Percentiles rank a stretch among this genome's conserved stretches.
Conservation (phyloP, 2,329 filamentous ascomycete species). For the Aurifilum marmelostoma region DNA sequence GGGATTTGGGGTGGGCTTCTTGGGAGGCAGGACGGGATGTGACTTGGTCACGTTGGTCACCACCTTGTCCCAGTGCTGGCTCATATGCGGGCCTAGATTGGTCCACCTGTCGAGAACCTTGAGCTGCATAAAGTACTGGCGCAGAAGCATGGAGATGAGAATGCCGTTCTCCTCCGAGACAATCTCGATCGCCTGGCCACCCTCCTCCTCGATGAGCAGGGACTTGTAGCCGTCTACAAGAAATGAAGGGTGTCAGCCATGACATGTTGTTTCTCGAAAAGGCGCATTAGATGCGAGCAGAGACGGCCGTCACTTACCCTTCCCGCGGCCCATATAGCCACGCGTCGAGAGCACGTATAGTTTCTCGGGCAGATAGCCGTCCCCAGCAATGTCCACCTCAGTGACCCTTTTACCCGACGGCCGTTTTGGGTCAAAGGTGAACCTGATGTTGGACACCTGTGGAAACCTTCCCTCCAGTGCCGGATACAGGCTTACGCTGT, state of each 20-base stretch:
- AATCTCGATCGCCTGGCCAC: conserved; percentile 75
- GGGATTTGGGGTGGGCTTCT: conserved; percentile 18
- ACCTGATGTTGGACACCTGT: conserved; percentile 82
- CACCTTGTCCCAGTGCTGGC: conserved; percentile 67
- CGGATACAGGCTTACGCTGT: conserved; percentile 78
- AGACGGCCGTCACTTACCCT: conserved; percentile 48
- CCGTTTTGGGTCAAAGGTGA: conserved; percentile 69
- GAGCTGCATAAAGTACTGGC: conserved; percentile 89
- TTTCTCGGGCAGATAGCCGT: conserved; percentile 63
- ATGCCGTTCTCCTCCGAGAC: conserved; percentile 87
- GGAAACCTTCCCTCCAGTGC: conserved; percentile 74
- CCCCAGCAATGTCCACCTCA: conserved; percentile 62
- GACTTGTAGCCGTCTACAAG: conserved; percentile 72
- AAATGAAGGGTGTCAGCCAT: not conserved
- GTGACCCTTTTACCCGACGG: conserved; percentile 66
- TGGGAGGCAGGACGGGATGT: conserved; percentile 31
- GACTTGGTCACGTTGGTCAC: conserved; percentile 60
- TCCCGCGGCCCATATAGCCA: conserved; percentile 87
- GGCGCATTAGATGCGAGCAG: too few relatives aligned
- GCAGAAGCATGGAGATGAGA: conserved; percentile 81
- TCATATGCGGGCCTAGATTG: conserved; percentile 65
- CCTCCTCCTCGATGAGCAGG: conserved; percentile 74
- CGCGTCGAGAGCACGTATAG: conserved; percentile 77
- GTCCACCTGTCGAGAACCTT: conserved; percentile 82
- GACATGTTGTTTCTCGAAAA: not conserved